Conservation (phyloP, 2,329 filamentous ascomycete genomes). For the Phialemoniopsis sp. region DNA sequence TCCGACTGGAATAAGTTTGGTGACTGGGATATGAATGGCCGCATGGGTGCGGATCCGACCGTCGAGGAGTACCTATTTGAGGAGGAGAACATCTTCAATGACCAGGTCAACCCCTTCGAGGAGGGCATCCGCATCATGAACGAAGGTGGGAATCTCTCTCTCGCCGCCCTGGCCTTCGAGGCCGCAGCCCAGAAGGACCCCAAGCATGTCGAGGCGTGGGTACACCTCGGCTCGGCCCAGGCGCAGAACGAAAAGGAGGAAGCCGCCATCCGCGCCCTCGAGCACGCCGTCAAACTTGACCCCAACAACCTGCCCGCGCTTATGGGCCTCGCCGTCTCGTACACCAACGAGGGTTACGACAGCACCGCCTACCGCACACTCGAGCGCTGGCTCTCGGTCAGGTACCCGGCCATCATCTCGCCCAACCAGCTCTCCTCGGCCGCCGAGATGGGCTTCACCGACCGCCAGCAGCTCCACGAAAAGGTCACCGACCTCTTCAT, state of each 20-base stretch:
- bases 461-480: conserved; percentile 83
- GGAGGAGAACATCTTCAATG: conserved; percentile 84
- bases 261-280: conserved; percentile 88
- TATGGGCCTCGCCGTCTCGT: conserved; percentile 94
- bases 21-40: conserved; percentile 64
- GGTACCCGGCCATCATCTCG: conserved; percentile 81
- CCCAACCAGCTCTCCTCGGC: conserved; percentile 68
- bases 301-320: conserved; percentile 82
- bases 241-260: conserved; percentile 99
- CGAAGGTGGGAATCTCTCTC: conserved; percentile 87
- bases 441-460: conserved; percentile 89
- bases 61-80: conserved; percentile 93
- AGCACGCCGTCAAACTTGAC: conserved; percentile 85
- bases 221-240: conserved; percentile 84
- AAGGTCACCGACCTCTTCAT: conserved; percentile 91
- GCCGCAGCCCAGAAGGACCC: conserved; percentile 89
- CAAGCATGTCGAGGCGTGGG: conserved; percentile 88
- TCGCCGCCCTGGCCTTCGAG: conserved; percentile 93
- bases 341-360: conserved; percentile 98
- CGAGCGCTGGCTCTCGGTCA: conserved; percentile 93
- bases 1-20: conserved; percentile 51
- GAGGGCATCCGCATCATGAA: conserved; percentile 92
- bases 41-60: conserved; percentile 66
- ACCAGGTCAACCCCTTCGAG: conserved; percentile 79
- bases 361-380: conserved; percentile 93